These are phyloP conservation scores for Fusarium multiceps DNA, from an alignment of 2,329 filamentous ascomycete species.

Conservation along the genomic window DNA sequence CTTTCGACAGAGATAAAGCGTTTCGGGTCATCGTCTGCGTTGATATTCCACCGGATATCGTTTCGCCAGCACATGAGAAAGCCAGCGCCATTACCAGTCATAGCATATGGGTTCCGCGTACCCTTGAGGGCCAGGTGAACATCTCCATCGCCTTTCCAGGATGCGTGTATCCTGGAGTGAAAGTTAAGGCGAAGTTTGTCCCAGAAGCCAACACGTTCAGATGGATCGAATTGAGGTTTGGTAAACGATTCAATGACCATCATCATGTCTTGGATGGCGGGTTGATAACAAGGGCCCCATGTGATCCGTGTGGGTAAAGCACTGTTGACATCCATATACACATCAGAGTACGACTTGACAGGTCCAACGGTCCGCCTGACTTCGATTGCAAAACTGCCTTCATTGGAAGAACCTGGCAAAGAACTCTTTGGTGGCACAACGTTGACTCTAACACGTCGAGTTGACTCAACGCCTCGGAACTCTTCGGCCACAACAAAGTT, in stretches of 20 bases:
- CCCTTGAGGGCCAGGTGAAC: slow-evolving; percentile 94
- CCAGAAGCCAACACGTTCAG: slow-evolving; percentile 96
- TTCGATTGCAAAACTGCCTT: slow-evolving; percentile 81
- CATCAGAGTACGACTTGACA: slow-evolving; percentile 96
- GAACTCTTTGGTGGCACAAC: slow-evolving; percentile 77
- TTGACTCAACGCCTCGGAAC: slow-evolving; percentile 82
- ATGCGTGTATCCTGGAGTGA: slow-evolving; percentile 87
- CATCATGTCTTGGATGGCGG: slow-evolving; percentile 99
- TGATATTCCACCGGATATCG: slow-evolving; percentile 88
- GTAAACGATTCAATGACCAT: slow-evolving; percentile 98
- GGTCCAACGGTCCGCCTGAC: slow-evolving; percentile 92
- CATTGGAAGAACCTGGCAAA: slow-evolving; percentile 65
- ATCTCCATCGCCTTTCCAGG: slow-evolving; percentile 96
- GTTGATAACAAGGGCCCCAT: slow-evolving; percentile 97
- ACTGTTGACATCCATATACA: slow-evolving; percentile 92
- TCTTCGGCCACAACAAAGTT: slow-evolving; percentile 98
- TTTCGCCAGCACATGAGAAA: slow-evolving; percentile 99
- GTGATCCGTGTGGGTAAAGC: slow-evolving; percentile 91
- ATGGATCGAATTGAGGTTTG: slow-evolving; percentile 92
- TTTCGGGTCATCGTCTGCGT: slow-evolving; percentile 85
- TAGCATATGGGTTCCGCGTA: slow-evolving; percentile 89
- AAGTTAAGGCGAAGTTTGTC: slow-evolving; percentile 96
- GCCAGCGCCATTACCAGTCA: slow-evolving; percentile 92
- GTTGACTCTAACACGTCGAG: slow-evolving; percentile 81
- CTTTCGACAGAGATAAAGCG: slow-evolving; percentile 97